Conservation (phyloP, 306 rosid species). For the Acacia confusa region DNA sequence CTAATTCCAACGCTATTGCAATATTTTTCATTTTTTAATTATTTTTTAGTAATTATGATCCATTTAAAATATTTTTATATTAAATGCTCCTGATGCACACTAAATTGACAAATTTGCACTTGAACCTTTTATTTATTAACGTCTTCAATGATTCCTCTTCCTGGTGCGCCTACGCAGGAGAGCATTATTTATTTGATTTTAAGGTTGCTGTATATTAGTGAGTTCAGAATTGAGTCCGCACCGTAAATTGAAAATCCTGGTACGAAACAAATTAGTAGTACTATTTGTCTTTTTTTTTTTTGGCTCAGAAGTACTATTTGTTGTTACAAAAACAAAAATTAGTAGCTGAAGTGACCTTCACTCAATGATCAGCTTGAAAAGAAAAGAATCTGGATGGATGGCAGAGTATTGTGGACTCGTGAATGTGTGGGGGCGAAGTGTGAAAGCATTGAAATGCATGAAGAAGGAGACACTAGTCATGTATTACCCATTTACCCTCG, state of each 20-base stretch:
- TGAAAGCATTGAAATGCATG: not conserved
- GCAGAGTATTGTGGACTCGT: slow-evolving; percentile 25
- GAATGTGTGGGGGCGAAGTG: slow-evolving; percentile 35
- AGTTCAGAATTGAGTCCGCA: too few relatives aligned
- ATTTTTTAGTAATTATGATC: too few relatives aligned
- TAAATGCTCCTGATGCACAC: too few relatives aligned
- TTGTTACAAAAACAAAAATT: too few relatives aligned
- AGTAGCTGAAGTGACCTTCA: not conserved
- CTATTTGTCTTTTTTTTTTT: too few relatives aligned
- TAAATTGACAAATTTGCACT: too few relatives aligned
- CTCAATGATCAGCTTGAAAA: not conserved
- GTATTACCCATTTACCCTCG: not conserved
- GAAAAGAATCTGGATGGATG: not conserved
- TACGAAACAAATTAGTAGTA: not conserved
- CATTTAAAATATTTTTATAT: too few relatives aligned
- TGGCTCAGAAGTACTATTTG: too few relatives aligned
- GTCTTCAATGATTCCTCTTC: too few relatives aligned
- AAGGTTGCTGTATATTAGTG: not conserved
- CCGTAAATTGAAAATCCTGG: not conserved
- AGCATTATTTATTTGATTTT: not conserved
- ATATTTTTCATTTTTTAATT: too few relatives aligned
- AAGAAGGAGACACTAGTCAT: not conserved
- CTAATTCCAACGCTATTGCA: too few relatives aligned
- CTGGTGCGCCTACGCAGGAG: not conserved
- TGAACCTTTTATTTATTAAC: too few relatives aligned